phyloP scores from a whole-genome alignment of 2,329 filamentous ascomycete species.

The Colletotrichum siamense region DNA sequence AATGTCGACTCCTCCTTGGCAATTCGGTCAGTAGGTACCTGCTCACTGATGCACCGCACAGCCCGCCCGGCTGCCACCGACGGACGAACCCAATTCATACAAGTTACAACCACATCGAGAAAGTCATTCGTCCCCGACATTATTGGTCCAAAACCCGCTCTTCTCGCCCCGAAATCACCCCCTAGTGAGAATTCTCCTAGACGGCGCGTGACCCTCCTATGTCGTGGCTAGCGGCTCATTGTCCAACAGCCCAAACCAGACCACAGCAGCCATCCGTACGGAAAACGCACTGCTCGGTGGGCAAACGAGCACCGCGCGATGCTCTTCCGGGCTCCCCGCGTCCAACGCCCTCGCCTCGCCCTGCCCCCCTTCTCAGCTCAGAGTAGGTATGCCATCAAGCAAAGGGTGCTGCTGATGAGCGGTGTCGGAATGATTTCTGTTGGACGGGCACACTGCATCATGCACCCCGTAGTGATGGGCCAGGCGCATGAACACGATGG shows the following conservation, averaged over 20 bases:
- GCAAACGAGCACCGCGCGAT: background rate
- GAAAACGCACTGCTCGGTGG: background rate
- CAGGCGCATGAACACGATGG: background rate
- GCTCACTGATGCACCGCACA: background rate
- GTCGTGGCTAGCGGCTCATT: background rate
- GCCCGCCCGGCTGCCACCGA: background rate
- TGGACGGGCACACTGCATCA: conserved; percentile 1
- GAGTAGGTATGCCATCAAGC: background rate
- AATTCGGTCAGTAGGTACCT: background rate
- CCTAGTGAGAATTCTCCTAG: background rate
- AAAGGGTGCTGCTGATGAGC: background rate
- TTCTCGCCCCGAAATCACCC: background rate
- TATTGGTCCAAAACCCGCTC: background rate
- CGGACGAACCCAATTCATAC: background rate
- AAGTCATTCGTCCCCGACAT: background rate
- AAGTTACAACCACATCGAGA: background rate
- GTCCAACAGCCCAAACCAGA: background rate
- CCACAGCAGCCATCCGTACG: background rate
- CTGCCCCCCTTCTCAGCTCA: conserved; percentile 3
- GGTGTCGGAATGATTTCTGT: conserved; percentile 8
- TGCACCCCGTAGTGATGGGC: conserved; percentile 9
- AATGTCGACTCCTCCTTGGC: background rate
- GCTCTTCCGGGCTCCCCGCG: background rate
- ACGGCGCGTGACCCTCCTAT: conserved; percentile 14
- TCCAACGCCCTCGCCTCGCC: background rate